Percentiles rank a stretch among this genome's conserved stretches.
These are phyloP conservation scores for Yamadazyma friedrichii DNA, from an alignment of 1,139 yeast species.

Conservation along the genomic window DNA sequence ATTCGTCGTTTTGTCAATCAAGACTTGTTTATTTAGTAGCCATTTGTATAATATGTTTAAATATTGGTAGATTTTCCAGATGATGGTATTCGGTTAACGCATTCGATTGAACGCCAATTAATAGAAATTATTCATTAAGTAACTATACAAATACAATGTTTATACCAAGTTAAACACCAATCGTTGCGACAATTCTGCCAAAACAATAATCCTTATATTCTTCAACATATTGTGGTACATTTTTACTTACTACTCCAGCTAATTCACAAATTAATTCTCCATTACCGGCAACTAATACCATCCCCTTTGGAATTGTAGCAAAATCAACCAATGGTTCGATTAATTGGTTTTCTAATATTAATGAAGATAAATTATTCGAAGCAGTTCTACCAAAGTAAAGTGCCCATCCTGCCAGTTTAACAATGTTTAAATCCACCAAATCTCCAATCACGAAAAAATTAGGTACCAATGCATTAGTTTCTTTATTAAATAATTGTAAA, in stretches of 20 bases:
- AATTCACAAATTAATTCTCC: constrained; percentile 42
- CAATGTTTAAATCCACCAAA: constrained; percentile 39
- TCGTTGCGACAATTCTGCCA: constrained; percentile 22
- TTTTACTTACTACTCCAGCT: constrained; percentile 34
- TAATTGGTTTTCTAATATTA: constrained; percentile 28
- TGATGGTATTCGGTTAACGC: no score
- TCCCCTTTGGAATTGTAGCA: constrained; percentile 36
- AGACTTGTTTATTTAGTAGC: no score
- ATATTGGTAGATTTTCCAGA: no score
- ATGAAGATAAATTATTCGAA: constrained; percentile 37
- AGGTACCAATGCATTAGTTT: constrained; percentile 11
- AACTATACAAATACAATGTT: neutral
- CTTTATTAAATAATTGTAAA: constrained; percentile 28
- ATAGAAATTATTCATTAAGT: no score
- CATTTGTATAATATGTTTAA: no score
- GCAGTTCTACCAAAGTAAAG: constrained; percentile 43
- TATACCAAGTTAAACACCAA: constrained; percentile 12
- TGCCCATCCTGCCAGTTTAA: constrained; percentile 51
- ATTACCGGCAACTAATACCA: constrained; percentile 45
- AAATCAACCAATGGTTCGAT: constrained; percentile 39
- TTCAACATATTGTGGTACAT: constrained; percentile 35
- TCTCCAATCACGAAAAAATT: constrained; percentile 43
- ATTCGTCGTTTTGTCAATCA: no score
- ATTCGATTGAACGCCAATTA: no score
- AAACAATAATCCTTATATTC: constrained; percentile 41